Evolutionary conservation across 148 eudicot genomes (phyloP).

Genomic region (Rhododendron griersonianum): DNA sequence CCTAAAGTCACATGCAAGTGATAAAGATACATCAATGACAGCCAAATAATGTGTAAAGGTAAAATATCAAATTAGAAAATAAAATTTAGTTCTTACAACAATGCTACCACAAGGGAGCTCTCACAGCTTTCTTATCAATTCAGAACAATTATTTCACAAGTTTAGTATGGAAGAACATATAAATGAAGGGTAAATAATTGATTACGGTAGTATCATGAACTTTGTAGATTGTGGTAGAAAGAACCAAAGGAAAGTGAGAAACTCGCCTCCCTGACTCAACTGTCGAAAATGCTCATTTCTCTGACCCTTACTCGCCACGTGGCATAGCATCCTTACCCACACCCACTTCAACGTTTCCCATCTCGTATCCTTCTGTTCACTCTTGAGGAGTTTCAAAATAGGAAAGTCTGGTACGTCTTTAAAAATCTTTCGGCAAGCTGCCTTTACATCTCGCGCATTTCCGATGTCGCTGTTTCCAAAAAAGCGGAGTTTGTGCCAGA

Average conservation of each 20-base stretch:
- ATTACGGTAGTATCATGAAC: too few relatives aligned
- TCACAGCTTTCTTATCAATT: not conserved
- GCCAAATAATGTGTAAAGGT: not conserved
- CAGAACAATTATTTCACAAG: not conserved
- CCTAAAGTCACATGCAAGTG: not conserved
- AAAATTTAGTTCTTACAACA: not conserved
- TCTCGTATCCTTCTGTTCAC: not conserved
- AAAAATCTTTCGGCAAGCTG: not conserved
- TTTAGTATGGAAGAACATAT: not conserved
- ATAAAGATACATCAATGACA: not conserved
- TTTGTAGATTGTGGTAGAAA: not conserved
- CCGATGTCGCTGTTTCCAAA: fast-evolving
- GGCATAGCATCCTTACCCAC: not conserved
- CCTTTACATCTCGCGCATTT: not conserved
- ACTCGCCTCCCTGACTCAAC: not conserved
- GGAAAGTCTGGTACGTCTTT: too few relatives aligned
- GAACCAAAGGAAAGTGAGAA: not conserved
- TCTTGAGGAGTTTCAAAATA: too few relatives aligned
- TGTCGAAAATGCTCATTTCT: not conserved
- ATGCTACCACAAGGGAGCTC: not conserved
- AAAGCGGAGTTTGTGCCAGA: fast-evolving
- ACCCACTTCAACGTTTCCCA: not conserved
- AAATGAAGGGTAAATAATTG: not conserved
- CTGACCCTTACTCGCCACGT: not conserved
- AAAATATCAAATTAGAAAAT: too few relatives aligned